Conservation (phyloP, 78 protist genomes). For the Pigoraptor vietnamica region DNA sequence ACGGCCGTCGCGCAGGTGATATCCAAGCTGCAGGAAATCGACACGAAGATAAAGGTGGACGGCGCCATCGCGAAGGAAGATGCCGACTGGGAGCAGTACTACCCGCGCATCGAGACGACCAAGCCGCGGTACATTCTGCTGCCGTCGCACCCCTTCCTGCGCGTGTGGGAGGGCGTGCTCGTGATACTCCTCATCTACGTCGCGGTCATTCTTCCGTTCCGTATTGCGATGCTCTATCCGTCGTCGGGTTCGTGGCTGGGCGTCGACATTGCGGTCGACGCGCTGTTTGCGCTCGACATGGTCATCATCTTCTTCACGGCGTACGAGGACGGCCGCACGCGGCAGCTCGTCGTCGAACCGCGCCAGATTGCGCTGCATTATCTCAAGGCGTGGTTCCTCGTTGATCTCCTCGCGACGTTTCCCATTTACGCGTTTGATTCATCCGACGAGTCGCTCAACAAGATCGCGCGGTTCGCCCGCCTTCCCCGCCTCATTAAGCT, state of each 20-base stretch:
- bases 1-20: neutral
- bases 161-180: neutral
- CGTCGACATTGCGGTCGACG: conserved; percentile 1
- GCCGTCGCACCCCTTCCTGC: neutral
- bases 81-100: neutral
- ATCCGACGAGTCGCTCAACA: neutral
- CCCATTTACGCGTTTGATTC: neutral
- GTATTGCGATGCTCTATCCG: neutral
- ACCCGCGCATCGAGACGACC: neutral
- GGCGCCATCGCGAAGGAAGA: neutral
- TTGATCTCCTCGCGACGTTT: neutral
- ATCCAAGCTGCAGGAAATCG: neutral
- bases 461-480: neutral
- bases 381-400: neutral
- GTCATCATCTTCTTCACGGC: neutral
- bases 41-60: neutral
- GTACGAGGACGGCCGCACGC: neutral
- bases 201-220: neutral
- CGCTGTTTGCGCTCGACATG: neutral
- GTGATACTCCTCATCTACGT: neutral
- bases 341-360: neutral
- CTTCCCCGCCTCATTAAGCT: neutral
- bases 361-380: neutral
- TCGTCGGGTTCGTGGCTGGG: neutral
- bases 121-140: neutral